Evolutionary conservation across 306 rosid genomes (phyloP).

Genomic region (Casuarina cunninghamiana): DNA sequence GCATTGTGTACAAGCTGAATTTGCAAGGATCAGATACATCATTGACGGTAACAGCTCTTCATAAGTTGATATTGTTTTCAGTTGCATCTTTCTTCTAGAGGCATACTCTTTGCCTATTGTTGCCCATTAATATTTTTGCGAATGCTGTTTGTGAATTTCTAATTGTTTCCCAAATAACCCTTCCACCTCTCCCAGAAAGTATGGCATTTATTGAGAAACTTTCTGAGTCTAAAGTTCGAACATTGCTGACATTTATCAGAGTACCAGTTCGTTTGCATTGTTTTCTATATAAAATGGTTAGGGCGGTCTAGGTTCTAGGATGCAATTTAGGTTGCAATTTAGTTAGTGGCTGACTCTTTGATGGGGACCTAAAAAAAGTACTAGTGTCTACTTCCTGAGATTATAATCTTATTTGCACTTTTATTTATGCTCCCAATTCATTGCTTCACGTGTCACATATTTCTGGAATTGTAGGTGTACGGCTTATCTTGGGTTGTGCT

Average conservation of each 20-base stretch:
- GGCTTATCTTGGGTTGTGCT: conserved; percentile 84
- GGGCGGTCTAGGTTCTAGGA: background rate
- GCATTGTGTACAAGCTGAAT: conserved; percentile 81
- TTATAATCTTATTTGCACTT: background rate
- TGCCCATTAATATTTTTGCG: background rate
- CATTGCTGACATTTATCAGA: background rate
- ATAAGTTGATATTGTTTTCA: background rate
- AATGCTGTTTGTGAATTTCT: background rate
- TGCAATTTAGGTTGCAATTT: background rate
- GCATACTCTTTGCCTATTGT: background rate
- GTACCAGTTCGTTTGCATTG: background rate
- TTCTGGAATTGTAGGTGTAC: conserved; percentile 53
- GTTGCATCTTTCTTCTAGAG: background rate
- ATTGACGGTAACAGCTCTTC: conserved; percentile 59
- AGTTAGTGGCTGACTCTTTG: background rate
- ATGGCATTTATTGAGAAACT: background rate
- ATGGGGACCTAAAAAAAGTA: background rate
- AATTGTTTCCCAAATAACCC: background rate
- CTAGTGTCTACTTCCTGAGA: background rate
- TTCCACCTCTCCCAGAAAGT: background rate
- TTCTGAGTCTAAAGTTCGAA: background rate
- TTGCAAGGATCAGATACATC: conserved; percentile 63
- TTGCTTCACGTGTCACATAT: background rate
- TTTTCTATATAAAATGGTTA: background rate
- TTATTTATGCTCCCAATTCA: background rate